Conservation (phyloP, 192 early-diverging fungal genomes). For the Coemansia sp. region DNA sequence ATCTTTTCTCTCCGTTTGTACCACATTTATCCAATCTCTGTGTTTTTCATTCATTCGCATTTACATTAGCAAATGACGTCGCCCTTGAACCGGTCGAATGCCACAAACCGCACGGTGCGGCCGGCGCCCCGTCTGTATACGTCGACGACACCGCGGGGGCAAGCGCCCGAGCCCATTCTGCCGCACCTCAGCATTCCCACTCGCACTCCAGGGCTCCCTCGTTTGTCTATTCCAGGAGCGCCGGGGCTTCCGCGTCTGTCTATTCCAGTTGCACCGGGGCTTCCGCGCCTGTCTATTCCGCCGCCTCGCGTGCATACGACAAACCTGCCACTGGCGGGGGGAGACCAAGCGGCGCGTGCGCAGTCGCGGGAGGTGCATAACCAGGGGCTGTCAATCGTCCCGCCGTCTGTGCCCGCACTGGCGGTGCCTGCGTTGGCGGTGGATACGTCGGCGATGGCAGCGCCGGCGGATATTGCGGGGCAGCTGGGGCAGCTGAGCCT, state of each 20-base stretch:
- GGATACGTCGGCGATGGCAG: conserved; percentile 11
- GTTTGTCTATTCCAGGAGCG: not conserved
- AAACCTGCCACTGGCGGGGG: conserved; percentile 21
- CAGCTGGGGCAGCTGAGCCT: conserved; percentile 32
- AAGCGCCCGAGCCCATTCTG: conserved; percentile 18
- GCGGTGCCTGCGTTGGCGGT: not conserved
- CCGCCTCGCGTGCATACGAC: conserved; percentile 23
- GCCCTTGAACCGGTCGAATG: conserved; percentile 54
- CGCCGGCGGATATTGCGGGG: conserved; percentile 12
- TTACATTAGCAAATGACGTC: conserved; percentile 33
- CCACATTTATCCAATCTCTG: not conserved
- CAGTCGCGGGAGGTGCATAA: conserved; percentile 49
- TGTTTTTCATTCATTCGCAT: not conserved
- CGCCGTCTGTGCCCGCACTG: not conserved
- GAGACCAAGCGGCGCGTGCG: conserved; percentile 45
- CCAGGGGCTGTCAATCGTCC: conserved; percentile 30
- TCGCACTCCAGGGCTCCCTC: no score
- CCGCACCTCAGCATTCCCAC: conserved; percentile 13
- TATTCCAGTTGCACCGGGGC: conserved; percentile 8
- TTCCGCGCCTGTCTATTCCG: conserved; percentile 11
- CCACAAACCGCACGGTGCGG: conserved; percentile 32
- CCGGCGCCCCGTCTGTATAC: conserved; percentile 39
- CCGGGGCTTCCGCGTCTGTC: not conserved
- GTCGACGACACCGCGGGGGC: conserved; percentile 47
- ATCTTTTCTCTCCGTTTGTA: not conserved